These are phyloP conservation scores for Candida pseudocylindracea DNA, from an alignment of 1,139 yeast genomes.

Conservation along the genomic window DNA sequence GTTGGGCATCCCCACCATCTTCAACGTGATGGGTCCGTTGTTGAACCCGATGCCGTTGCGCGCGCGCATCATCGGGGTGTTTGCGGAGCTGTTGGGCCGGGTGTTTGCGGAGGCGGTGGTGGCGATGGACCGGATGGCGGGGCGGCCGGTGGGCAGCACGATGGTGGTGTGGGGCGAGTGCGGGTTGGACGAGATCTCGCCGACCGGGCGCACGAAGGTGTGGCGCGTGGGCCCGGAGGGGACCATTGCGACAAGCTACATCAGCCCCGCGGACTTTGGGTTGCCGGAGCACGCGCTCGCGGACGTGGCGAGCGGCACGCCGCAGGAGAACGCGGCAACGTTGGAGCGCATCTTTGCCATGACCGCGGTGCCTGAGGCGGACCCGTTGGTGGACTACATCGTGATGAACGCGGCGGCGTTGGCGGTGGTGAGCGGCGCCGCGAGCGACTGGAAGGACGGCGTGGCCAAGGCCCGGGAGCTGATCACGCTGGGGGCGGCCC, in stretches of 20 bases:
- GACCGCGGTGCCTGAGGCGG: conserved; percentile 9
- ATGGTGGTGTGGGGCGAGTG: conserved; percentile 84
- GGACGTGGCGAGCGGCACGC: conserved; percentile 66
- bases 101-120: conserved; percentile 70
- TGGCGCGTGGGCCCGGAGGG: conserved; percentile 46
- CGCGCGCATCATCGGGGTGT: conserved; percentile 78
- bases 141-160: conserved; percentile 34
- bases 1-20: conserved; percentile 78
- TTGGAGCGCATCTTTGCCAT: conserved; percentile 28
- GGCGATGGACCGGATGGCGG: conserved; percentile 31
- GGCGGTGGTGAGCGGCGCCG: conserved; percentile 54
- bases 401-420: conserved; percentile 72
- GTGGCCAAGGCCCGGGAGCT: conserved; percentile 51
- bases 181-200: conserved; percentile 85
- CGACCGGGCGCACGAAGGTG: conserved; percentile 56
- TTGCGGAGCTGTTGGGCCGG: conserved; percentile 53
- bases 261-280: conserved; percentile 58
- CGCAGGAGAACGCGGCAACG: conserved; percentile 54
- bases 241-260: conserved; percentile 10
- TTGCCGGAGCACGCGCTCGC: conserved; percentile 49
- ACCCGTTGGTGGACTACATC: conserved; percentile 73
- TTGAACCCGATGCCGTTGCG: conserved; percentile 74
- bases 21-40: conserved; percentile 83
- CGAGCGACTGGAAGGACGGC: conserved; percentile 53
- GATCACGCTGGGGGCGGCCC: conserved; percentile 45